These are phyloP conservation scores for Scleroderma citrinum DNA, from an alignment of 768 basidiomycete species.

Conservation along the genomic window DNA sequence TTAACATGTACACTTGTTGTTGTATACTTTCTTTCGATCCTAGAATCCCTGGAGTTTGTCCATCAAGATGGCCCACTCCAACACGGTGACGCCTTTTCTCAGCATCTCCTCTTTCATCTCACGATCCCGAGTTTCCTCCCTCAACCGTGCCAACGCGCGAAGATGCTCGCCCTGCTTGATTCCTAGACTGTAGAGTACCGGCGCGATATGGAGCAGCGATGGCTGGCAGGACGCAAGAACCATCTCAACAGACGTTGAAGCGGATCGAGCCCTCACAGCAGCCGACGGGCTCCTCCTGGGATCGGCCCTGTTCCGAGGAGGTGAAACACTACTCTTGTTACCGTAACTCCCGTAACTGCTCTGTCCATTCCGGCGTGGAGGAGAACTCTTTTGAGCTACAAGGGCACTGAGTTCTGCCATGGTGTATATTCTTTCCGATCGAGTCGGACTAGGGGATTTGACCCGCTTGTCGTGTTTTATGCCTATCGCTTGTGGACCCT, in stretches of 20 bases:
- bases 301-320: conserved; percentile 13
- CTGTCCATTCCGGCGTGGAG: conserved; percentile 15
- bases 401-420: conserved; percentile 29
- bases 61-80: conserved; percentile 77
- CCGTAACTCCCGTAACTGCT: conserved; percentile 6
- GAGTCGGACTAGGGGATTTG: conserved; percentile 22
- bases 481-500: conserved; percentile 14
- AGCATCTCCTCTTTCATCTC: conserved; percentile 69
- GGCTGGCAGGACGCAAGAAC: conserved; percentile 61
- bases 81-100: conserved; percentile 58
- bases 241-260: conserved; percentile 40
- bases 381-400: conserved; percentile 21
- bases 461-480: conserved; percentile 15
- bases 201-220: conserved; percentile 56
- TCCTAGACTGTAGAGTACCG: conserved; percentile 51
- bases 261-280: conserved; percentile 22
- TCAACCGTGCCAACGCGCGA: conserved; percentile 52
- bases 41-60: conserved; percentile 49
- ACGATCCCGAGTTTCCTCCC: conserved; percentile 60
- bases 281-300: conserved; percentile 8
- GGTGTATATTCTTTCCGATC: conserved; percentile 30
- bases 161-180: conserved; percentile 57
- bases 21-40: neutral
- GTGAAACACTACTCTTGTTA: conserved; percentile 15
- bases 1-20: conserved; percentile 1